Evolutionary conservation across 495 filamentous ascomycete species (phyloP).

Genomic region (Penicillium arizonense): DNA sequence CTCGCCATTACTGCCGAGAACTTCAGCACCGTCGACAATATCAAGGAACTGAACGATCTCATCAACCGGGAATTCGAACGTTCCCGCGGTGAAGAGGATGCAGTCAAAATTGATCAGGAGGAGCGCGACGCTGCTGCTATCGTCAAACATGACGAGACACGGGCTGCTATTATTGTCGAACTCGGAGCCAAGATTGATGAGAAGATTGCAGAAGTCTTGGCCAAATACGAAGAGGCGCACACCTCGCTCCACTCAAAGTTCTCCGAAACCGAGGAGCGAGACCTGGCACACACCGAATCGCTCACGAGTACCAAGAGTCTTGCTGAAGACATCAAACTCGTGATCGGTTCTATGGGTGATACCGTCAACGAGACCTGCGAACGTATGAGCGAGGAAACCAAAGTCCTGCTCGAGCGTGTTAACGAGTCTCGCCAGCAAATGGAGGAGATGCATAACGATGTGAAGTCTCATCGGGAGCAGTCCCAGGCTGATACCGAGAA

Average conservation of each 20-base stretch:
- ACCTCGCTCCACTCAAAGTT: slow-evolving; percentile 65
- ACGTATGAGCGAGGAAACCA: slow-evolving; percentile 78
- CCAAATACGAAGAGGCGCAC: slow-evolving; percentile 82
- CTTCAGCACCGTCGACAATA: slow-evolving; percentile 56
- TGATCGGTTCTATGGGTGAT: slow-evolving; percentile 81
- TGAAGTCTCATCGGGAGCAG: slow-evolving; percentile 71
- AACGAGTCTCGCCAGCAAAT: slow-evolving; percentile 73
- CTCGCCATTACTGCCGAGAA: slow-evolving; percentile 60
- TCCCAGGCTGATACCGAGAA: slow-evolving; percentile 75
- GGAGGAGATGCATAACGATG: slow-evolving; percentile 70
- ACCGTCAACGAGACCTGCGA: slow-evolving; percentile 80
- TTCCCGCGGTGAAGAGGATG: slow-evolving; percentile 64
- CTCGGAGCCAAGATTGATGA: slow-evolving; percentile 70
- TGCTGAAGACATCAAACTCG: slow-evolving; percentile 78
- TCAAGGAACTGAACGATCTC: slow-evolving; percentile 78
- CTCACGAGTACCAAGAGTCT: slow-evolving; percentile 70
- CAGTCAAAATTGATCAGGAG: slow-evolving; percentile 69
- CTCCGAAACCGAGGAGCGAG: slow-evolving; percentile 63
- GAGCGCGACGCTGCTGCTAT: slow-evolving; percentile 69
- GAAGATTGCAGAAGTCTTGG: slow-evolving; percentile 71
- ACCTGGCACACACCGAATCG: slow-evolving; percentile 64
- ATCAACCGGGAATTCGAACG: slow-evolving; percentile 82
- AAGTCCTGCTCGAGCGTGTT: slow-evolving; percentile 75
- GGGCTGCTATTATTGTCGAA: slow-evolving; percentile 55
- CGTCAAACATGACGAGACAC: slow-evolving; percentile 66